Base-by-base conservation (phyloP, 129 eudicot species). In the Lonicera japonica region DNA sequence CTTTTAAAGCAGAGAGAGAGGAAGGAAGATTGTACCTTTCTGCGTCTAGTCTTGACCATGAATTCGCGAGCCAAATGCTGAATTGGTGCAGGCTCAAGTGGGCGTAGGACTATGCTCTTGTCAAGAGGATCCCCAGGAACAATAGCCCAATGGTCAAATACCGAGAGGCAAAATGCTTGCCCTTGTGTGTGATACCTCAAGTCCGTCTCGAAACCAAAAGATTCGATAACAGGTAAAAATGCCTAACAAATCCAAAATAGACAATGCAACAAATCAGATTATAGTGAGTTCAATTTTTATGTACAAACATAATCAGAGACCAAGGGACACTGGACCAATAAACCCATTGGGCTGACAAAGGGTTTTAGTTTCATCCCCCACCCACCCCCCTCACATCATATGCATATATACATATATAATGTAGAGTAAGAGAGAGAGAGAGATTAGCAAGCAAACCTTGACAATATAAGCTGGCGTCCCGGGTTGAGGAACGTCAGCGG, bases 71-170 rank as follows among this genome's bases (percentile, higher is more conserved):
- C 96, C 73, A 94, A 77, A 61, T 94, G 95, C 58, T 88, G 96
- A 66, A 79, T 68, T 12, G 99, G 99, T 21, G 99, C 99, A 25
- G 99, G 99, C 71, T 94, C 99, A 21, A 94, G 86, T 5, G 99
- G 96, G 6, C 95, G 81, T 8, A 94, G 74, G 4, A 88, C 95
- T 10, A 94, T 88, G 81, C 87, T 81, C 74, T 86, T 88, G 72
- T 94, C 99, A 22, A 94, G 79, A 23, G 99, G 99, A 56, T 94
- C 99, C 17, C 96, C 99, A 5, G 99, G 99, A 51, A 94, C 99
- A 41, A 94, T 94, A 12, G 95, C 96, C 99, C 96, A 94, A 45
- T 94, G 96, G 63, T 94, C 94, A 67, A 94, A 94, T 54, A 83
- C 84, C 4, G 96, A 94, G 9, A 74, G 54, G 8, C 89, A 83